These are phyloP conservation scores for Massarina eburnea DNA, from an alignment of 2,329 filamentous ascomycete genomes.

Conservation along the genomic window DNA sequence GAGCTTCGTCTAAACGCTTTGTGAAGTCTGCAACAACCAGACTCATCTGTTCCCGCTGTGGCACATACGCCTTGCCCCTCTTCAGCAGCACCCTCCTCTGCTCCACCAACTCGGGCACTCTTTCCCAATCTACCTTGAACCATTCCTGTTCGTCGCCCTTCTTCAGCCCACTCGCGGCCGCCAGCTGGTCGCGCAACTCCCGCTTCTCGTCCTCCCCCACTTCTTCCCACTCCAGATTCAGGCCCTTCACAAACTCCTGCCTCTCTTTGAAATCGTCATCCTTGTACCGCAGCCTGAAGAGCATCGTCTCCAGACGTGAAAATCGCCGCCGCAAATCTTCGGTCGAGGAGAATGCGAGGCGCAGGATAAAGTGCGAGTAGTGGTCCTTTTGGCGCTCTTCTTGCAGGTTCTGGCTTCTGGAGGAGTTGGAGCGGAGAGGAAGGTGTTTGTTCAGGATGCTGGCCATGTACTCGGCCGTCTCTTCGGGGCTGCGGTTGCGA, in stretches of 20 bases:
- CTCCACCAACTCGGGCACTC: slow-evolving; percentile 88
- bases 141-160: slow-evolving; percentile 76
- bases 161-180: slow-evolving; percentile 57
- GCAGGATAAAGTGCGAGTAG: slow-evolving; percentile 95
- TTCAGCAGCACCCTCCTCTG: slow-evolving; percentile 73
- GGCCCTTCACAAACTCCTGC: slow-evolving; percentile 70
- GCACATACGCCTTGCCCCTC: slow-evolving; percentile 87
- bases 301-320: slow-evolving; percentile 79
- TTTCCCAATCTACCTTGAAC: slow-evolving; percentile 97
- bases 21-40: slow-evolving; percentile 90
- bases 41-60: slow-evolving; percentile 79
- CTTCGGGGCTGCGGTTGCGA: slow-evolving; percentile 81
- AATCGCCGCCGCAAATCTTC: slow-evolving; percentile 89
- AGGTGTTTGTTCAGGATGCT: slow-evolving; percentile 86
- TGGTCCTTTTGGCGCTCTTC: slow-evolving; percentile 90
- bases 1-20: slow-evolving; percentile 72
- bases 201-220: slow-evolving; percentile 79
- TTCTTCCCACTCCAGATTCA: slow-evolving; percentile 83
- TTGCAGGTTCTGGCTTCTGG: slow-evolving; percentile 59
- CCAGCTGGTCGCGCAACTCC: slow-evolving; percentile 64
- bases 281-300: slow-evolving; percentile 81
- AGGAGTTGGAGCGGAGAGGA: slow-evolving; percentile 75
- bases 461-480: slow-evolving; percentile 82
- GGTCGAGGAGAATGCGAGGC: slow-evolving; percentile 87
- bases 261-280: slow-evolving; percentile 75